These are phyloP conservation scores for Helotiales sp. DNA, from an alignment of 2,329 filamentous ascomycete genomes.

Conservation along the genomic window DNA sequence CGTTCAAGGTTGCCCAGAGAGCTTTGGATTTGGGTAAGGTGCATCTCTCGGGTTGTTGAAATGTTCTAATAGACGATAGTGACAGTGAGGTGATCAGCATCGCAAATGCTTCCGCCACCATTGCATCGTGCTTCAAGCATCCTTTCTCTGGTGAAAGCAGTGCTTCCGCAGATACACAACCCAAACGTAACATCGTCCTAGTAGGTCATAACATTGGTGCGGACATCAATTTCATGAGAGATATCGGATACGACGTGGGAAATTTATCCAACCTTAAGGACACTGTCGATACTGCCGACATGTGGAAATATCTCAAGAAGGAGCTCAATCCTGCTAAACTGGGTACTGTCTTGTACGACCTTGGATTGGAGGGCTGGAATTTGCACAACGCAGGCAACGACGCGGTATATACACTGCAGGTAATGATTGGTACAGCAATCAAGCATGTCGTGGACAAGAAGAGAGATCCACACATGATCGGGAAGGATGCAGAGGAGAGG, in stretches of 20 bases:
- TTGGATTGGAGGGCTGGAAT: conserved; percentile 62
- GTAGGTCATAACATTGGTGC: conserved; percentile 72
- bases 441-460: conserved; percentile 26
- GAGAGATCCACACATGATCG: conserved; percentile 11
- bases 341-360: conserved; percentile 57
- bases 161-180: neutral
- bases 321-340: conserved; percentile 57
- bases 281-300: conserved; percentile 68
- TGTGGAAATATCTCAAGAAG: conserved; percentile 65
- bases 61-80: conserved; percentile 33
- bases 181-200: conserved; percentile 63
- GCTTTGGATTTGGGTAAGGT: conserved; percentile 74
- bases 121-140: conserved; percentile 57
- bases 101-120: conserved; percentile 42
- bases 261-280: conserved; percentile 58
- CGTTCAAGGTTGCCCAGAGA: conserved; percentile 70
- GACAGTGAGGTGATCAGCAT: conserved; percentile 54
- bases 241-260: conserved; percentile 62
- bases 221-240: conserved; percentile 69
- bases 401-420: conserved; percentile 75
- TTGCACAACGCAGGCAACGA: conserved; percentile 92
- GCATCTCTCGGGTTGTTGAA: neutral
- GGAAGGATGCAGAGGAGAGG: conserved; percentile 19
- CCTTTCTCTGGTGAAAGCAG: conserved; percentile 46
- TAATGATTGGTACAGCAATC: conserved; percentile 64